Evolutionary conservation across 352 stramenopile species (phyloP).

Genomic region (Phytophthora tentaculata): DNA sequence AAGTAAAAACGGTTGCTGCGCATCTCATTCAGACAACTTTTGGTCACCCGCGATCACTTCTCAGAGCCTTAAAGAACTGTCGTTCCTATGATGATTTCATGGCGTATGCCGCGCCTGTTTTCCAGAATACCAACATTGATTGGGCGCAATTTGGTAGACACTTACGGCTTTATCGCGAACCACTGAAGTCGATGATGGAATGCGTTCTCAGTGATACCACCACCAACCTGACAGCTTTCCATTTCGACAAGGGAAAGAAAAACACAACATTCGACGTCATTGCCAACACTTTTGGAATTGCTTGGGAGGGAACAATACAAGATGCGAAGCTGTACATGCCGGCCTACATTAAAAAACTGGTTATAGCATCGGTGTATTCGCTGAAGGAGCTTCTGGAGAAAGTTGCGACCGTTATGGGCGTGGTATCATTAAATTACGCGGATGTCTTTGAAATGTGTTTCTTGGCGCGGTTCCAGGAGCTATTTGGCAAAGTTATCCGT

Average conservation of each 20-base stretch:
- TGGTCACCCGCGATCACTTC: not conserved
- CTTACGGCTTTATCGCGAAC: not conserved
- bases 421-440: no score
- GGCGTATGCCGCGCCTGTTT: not conserved
- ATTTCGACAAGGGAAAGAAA: not conserved
- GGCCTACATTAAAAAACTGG: no score
- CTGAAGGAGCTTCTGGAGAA: no score
- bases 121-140: not conserved
- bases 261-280: not conserved
- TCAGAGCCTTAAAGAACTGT: not conserved
- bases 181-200: not conserved
- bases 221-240: not conserved
- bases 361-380: no score
- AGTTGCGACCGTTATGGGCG: no score
- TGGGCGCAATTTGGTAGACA: not conserved
- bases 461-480: not conserved
- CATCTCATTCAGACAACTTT: not conserved
- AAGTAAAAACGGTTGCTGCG: not conserved
- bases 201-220: not conserved
- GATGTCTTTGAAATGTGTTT: not conserved
- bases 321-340: not conserved
- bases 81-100: not conserved
- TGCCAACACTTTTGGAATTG: not conserved
- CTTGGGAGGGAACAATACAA: not conserved
- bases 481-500: not conserved